Evolutionary conservation across 805 yeast genomes (phyloP), one percentile per base, ranked within the genome.

Genomic region (Cyberlindnera maclurae): DNA sequence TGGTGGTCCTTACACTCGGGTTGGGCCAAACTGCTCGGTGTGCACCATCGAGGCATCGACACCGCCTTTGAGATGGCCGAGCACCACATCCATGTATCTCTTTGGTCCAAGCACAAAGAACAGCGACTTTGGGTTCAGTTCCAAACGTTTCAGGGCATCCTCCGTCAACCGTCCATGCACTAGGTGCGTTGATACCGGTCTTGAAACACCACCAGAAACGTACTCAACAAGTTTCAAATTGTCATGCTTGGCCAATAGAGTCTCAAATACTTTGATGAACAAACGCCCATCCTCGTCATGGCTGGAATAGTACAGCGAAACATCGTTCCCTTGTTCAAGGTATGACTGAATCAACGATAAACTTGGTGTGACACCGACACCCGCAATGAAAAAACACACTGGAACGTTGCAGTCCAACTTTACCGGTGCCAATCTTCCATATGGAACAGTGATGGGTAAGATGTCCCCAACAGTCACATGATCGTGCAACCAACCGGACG

Each of bases 291-390:
- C 15, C 9, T 34, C 12, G 17, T 31, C 26, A 5, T 42, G 31
- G 30, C 43, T 50, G 3, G 55, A 51, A 2, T 50, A 26, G 5
- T 43, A 13, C 4, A 53, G 12, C 3, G 30, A 24, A 8, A 52
- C 55, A 1, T 37, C 15, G 22, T 44, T 39, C 3, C 52, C 52
- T 13, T 16, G 40, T 11, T 37, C 12, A 9, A 50, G 28, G 41
- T 45, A 51, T 36, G 35, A 50, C 50, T 74, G 74, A 15, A 68
- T 52, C 52, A 78, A 70, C 6, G 84, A 64, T 26, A 80, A 49
- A 26, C 76, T 40, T 26, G 88, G 87, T 5, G 87, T 81, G 36
- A 76, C 73, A 44, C 86, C 87, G 40, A 77, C 75, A 38, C 87
- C 88, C 34, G 79, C 82, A 15, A 75, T 66, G 39, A 77, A 59